These are phyloP conservation scores for Boletus hoseneyae DNA, from an alignment of 1,284 basidiomycete genomes.

Conservation along the genomic window DNA sequence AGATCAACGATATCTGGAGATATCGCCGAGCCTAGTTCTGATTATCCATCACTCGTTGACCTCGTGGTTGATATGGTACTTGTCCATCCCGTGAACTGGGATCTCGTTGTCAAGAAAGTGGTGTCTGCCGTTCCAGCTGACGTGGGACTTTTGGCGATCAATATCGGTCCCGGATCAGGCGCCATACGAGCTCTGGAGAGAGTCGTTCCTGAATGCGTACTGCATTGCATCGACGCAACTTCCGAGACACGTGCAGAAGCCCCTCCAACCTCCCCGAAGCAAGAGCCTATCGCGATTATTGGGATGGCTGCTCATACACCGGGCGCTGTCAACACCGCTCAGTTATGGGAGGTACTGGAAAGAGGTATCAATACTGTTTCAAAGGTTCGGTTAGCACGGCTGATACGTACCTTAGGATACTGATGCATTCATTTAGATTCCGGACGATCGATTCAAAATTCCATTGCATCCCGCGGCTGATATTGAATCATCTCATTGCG, in stretches of 20 bases:
- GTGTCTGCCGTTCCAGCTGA: slow-evolving; percentile 25
- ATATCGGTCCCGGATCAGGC: slow-evolving; percentile 54
- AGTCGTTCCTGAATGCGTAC: slow-evolving; percentile 27
- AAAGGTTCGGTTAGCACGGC: slow-evolving; percentile 40
- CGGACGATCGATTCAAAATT: slow-evolving; percentile 52
- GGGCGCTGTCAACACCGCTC: slow-evolving; percentile 44
- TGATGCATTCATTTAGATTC: slow-evolving; percentile 44
- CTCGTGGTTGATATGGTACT: slow-evolving; percentile 58
- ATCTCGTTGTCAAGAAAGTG: slow-evolving; percentile 38
- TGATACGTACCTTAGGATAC: slow-evolving; percentile 2
- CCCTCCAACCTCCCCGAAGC: slow-evolving; percentile 20
- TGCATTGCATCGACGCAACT: slow-evolving; percentile 33
- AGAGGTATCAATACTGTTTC: slow-evolving; percentile 55
- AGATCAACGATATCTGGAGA: slow-evolving; percentile 49
- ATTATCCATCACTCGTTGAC: slow-evolving; percentile 40
- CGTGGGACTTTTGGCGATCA: slow-evolving; percentile 39
- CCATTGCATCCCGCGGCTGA: slow-evolving; percentile 35
- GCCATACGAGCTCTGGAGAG: slow-evolving; percentile 41
- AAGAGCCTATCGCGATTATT: slow-evolving; percentile 63
- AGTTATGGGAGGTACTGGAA: slow-evolving; percentile 59
- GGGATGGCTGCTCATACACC: slow-evolving; percentile 70
- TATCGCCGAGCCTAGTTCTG: slow-evolving; percentile 26
- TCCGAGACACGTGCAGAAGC: slow-evolving; percentile 9
- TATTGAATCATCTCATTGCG: slow-evolving; percentile 31
- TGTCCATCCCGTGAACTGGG: slow-evolving; percentile 54